Base-by-base conservation (phyloP, 768 basidiomycete species). In the Clavaria fumosa region DNA sequence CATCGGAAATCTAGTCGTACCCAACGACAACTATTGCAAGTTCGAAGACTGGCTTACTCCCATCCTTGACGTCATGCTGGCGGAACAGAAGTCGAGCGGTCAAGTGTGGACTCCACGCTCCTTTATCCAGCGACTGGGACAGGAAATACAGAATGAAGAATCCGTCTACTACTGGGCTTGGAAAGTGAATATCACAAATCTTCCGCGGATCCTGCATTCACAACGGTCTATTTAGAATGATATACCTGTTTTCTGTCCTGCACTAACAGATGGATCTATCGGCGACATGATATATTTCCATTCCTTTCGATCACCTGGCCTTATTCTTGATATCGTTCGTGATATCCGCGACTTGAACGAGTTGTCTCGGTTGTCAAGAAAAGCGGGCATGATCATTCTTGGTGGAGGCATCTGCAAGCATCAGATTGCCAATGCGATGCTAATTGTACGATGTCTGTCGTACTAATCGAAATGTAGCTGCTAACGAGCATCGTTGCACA, bases 231-330 rank as follows among this genome's bases (percentile, higher is more conserved):
- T 47, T 32, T 59, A 99, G 95, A 97, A 99, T 59, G 67, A 96
- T 47, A 97, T 97, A 40, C 95, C 95, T 5, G 89, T 97, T 33
- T 99, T 96, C 61, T 99, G 95, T 55, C 95, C 95, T 17, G 95
- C 95, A 1, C 61, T 99, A 34, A 99, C 95, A 19, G 95, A 99
- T 51, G 95, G 95, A 7, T 97, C 95, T 0, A 69, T 99, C 40
- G 95, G 95, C 40, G 95, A 99, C 56, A 96, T 97, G 91, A 78
- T 97, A 26, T 99, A 96, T 59, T 97, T 97, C 55, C 95, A 97
- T 59, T 91, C 90, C 9, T 99, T 90, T 68, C 70, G 74, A 43
- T 72, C 70, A 31, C 85, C 84, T 1, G 82, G 80, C 7, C 68
- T 99, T 35, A 62, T 83, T 15, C 62, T 99, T 43, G 95, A 99